A percentile compares a stretch with the other conserved stretches of the same genome.
Evolutionary conservation across 148 eudicot genomes (phyloP).

Genomic region (Rhododendron vialii): DNA sequence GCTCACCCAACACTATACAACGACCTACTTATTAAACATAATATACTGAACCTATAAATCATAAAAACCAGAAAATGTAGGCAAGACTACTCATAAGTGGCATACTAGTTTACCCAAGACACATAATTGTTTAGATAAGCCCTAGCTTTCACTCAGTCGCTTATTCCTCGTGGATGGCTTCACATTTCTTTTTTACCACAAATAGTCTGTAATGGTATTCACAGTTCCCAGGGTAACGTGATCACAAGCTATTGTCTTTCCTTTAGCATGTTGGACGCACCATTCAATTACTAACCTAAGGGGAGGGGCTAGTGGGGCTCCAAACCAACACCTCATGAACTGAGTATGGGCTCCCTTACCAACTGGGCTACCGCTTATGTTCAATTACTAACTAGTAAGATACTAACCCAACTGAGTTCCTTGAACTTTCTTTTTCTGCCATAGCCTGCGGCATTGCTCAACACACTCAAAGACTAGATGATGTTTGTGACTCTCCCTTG

Average conservation of each 20-base stretch:
- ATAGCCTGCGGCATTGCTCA: neutral
- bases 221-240: neutral
- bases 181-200: neutral
- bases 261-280: neutral
- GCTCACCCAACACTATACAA: neutral
- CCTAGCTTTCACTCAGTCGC: neutral
- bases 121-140: neutral
- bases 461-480: neutral
- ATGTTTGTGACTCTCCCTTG: neutral
- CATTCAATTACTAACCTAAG: neutral
- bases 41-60: neutral
- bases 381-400: neutral
- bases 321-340: too few species aligned
- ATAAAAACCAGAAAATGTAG: too few species aligned
- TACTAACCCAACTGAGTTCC: neutral
- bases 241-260: neutral
- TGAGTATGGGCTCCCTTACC: too few species aligned
- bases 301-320: too few species aligned
- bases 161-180: neutral
- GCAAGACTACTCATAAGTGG: neutral
- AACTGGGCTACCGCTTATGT: too few species aligned
- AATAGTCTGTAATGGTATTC: neutral
- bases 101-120: neutral
- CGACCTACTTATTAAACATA: neutral
- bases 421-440: neutral